phyloP scores from a whole-genome alignment of 2,329 filamentous ascomycete species.

The Colletotrichum sp. region DNA sequence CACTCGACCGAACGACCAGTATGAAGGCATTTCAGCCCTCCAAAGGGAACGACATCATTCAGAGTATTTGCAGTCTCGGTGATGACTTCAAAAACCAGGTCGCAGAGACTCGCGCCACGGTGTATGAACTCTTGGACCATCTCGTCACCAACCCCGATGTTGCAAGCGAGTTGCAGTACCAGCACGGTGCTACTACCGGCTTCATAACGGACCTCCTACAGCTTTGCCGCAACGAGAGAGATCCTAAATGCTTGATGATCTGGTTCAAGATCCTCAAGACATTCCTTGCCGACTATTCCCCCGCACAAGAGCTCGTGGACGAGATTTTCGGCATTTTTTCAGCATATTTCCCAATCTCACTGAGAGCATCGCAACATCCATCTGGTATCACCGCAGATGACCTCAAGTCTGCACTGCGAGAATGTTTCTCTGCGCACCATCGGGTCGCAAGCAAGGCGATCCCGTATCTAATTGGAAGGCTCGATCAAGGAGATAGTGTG shows the following conservation, averaged over 20 bases:
- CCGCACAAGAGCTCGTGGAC: conserved; percentile 49
- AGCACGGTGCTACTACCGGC: conserved; percentile 44
- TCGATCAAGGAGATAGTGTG: conserved; percentile 64
- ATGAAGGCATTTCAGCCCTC: conserved; percentile 58
- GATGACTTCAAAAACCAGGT: conserved; percentile 63
- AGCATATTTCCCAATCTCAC: conserved; percentile 65
- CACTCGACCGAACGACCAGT: conserved; percentile 51
- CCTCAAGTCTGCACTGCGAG: conserved; percentile 56
- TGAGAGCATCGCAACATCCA: conserved; percentile 54
- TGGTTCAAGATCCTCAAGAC: conserved; percentile 59
- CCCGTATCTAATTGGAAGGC: conserved; percentile 60
- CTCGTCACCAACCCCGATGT: conserved; percentile 50
- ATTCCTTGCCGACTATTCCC: conserved; percentile 50
- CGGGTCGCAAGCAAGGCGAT: conserved; percentile 50
- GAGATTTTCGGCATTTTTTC: conserved; percentile 62
- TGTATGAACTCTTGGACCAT: conserved; percentile 53
- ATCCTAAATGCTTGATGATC: conserved; percentile 59
- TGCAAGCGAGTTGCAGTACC: conserved; percentile 47
- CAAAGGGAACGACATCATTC: conserved; percentile 53
- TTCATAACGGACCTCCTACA: conserved; percentile 56
- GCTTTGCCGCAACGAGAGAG: conserved; percentile 59
- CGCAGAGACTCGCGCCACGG: conserved; percentile 53
- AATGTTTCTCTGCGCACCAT: conserved; percentile 58
- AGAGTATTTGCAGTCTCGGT: conserved; percentile 53
- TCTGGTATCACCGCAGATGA: conserved; percentile 60